phyloP scores from a whole-genome alignment of 2,329 filamentous ascomycete species.

The Pleurostoma richardsiae region DNA sequence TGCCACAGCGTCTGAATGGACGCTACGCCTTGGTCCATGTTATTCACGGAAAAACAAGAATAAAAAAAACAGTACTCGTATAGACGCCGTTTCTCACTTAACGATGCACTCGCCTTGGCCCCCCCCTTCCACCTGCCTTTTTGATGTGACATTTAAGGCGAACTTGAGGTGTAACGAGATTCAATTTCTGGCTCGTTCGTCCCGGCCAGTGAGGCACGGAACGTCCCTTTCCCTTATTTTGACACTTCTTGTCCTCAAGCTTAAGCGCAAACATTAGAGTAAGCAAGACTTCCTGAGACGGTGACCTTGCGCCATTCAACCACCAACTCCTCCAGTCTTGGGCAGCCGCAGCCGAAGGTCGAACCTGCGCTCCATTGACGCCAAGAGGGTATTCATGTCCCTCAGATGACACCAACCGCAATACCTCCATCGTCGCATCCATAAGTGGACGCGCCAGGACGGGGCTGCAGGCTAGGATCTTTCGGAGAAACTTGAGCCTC shows the following conservation, averaged over 20 bases:
- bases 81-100: too few species aligned
- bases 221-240: slow-evolving; percentile 11
- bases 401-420: slow-evolving; percentile 64
- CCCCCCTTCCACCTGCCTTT: too few species aligned
- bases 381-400: slow-evolving; percentile 37
- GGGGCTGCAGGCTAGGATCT: slow-evolving; percentile 69
- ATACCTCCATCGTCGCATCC: slow-evolving; percentile 70
- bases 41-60: too few species aligned
- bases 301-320: slow-evolving; percentile 1
- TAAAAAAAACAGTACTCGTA: too few species aligned
- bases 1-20: too few species aligned
- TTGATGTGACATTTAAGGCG: too few species aligned
- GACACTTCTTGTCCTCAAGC: slow-evolving; percentile 32
- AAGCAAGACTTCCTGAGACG: slow-evolving; percentile 34
- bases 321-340: slow-evolving; percentile 13
- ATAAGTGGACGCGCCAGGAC: slow-evolving; percentile 66
- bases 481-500: slow-evolving; percentile 57
- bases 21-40: too few species aligned
- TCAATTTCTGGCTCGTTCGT: too few species aligned
- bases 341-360: slow-evolving; percentile 21
- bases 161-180: too few species aligned
- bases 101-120: too few species aligned
- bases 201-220: not conserved
- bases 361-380: slow-evolving; percentile 31
- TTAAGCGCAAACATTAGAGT: slow-evolving; percentile 41